These are phyloP conservation scores for Pholiota molesta DNA, from an alignment of 768 basidiomycete genomes.

Conservation along the genomic window DNA sequence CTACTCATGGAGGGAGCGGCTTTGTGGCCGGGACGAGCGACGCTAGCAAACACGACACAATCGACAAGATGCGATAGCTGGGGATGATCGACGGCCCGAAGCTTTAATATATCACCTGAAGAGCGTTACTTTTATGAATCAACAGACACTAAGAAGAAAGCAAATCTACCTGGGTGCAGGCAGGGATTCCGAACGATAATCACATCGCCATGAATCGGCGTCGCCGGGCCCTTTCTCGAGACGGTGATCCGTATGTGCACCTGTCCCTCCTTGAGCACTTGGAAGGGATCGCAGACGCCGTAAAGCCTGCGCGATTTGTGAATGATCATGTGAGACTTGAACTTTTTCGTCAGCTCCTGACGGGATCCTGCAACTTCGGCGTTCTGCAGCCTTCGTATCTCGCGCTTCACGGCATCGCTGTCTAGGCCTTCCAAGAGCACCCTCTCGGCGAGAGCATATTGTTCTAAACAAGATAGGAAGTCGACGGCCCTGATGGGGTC, in stretches of 20 bases:
- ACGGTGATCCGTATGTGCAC: constrained; percentile 63
- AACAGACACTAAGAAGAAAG: neutral
- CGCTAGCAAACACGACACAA: constrained; percentile 68
- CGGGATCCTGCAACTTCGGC: constrained; percentile 52
- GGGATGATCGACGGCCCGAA: constrained; percentile 57
- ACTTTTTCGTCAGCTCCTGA: constrained; percentile 50
- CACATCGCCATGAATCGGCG: constrained; percentile 62
- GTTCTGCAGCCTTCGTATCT: constrained; percentile 48
- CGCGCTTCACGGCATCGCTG: constrained; percentile 37
- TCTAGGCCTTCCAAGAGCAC: constrained; percentile 61
- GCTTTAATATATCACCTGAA: constrained; percentile 64
- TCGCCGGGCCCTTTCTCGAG: constrained; percentile 52
- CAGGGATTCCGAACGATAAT: constrained; percentile 72
- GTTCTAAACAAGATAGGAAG: constrained; percentile 53
- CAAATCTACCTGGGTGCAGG: constrained; percentile 57
- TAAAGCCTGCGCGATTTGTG: constrained; percentile 64
- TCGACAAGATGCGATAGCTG: constrained; percentile 60
- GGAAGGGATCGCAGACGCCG: constrained; percentile 70
- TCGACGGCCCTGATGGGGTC: constrained; percentile 56
- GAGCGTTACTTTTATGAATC: neutral
- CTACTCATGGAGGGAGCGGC: constrained; percentile 73
- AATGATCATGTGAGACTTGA: constrained; percentile 61
- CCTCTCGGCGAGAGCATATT: constrained; percentile 52
- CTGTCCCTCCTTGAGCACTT: constrained; percentile 63
- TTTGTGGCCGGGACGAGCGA: constrained; percentile 56